Percentiles rank a stretch among this genome's conserved stretches.
Conservation (phyloP, 495 filamentous ascomycete species). For the Friedmanniomyces simplex region DNA sequence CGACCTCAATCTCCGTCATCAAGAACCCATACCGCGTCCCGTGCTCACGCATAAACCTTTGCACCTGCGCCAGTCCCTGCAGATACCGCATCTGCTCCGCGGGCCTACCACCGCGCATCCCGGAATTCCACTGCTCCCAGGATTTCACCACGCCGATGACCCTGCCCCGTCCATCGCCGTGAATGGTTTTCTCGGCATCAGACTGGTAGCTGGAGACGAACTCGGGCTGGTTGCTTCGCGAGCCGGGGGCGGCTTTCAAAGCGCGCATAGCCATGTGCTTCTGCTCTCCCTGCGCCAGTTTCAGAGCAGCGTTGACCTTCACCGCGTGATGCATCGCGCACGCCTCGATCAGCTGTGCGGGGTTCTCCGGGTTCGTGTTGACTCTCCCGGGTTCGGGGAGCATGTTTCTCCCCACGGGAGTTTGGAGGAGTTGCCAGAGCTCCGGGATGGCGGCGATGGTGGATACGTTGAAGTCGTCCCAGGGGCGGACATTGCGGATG, state of each 20-base stretch:
- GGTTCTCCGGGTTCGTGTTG: slow-evolving; percentile 57
- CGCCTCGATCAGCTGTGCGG: slow-evolving; percentile 56
- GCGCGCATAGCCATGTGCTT: slow-evolving; percentile 44
- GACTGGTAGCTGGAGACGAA: slow-evolving; percentile 62
- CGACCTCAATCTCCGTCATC: slow-evolving; percentile 86
- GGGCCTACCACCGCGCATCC: slow-evolving; percentile 75
- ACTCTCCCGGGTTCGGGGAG: slow-evolving; percentile 49
- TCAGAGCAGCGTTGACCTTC: slow-evolving; percentile 67
- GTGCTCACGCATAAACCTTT: slow-evolving; percentile 84
- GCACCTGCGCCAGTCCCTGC: slow-evolving; percentile 68
- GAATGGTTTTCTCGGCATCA: slow-evolving; percentile 59
- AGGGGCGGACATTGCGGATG: slow-evolving; percentile 72
- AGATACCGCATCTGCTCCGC: slow-evolving; percentile 77
- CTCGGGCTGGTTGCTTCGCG: slow-evolving; percentile 38
- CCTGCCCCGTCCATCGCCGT: slow-evolving; percentile 62
- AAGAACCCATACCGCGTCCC: slow-evolving; percentile 90
- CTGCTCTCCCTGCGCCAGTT: slow-evolving; percentile 49
- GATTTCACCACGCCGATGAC: slow-evolving; percentile 80
- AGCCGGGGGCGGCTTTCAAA: slow-evolving; percentile 17
- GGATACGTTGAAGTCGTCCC: slow-evolving; percentile 62
- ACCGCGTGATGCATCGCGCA: slow-evolving; percentile 61
- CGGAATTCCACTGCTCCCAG: slow-evolving; percentile 88
- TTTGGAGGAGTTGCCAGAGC: slow-evolving; percentile 62
- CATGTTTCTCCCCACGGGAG: slow-evolving; percentile 51
- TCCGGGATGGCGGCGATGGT: slow-evolving; percentile 64